A percentile compares a stretch with the other conserved stretches of the same genome.
phyloP scores from a whole-genome alignment of 176 grass and related monocot species.

The Areca catechu region DNA sequence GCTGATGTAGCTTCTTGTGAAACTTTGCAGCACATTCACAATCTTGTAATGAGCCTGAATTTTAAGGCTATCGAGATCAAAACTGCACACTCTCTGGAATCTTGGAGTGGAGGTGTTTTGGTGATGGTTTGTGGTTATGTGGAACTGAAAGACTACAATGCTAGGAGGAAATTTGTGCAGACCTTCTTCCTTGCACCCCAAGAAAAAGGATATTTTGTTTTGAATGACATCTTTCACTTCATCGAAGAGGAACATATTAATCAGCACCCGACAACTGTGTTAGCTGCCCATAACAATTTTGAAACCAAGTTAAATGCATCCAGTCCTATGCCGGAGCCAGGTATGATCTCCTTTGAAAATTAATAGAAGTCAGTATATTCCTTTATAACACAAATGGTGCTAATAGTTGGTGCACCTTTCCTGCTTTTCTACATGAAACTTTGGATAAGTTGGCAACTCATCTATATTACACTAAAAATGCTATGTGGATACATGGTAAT shows the following conservation, averaged over 20 bases:
- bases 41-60: slow-evolving; percentile 58
- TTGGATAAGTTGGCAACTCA: too few species aligned
- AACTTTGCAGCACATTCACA: slow-evolving; percentile 63
- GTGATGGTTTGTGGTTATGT: slow-evolving; percentile 79
- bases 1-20: background rate
- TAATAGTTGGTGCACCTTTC: background rate
- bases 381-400: slow-evolving; percentile 1
- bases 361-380: too few species aligned
- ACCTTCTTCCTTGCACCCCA: slow-evolving; percentile 87
- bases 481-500: too few species aligned
- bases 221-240: slow-evolving; percentile 77
- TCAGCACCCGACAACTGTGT: slow-evolving; percentile 21
- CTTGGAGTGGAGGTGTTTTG: slow-evolving; percentile 38
- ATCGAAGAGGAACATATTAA: slow-evolving; percentile 64
- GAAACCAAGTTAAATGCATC: slow-evolving; percentile 23
- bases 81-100: slow-evolving; percentile 70
- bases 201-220: slow-evolving; percentile 60
- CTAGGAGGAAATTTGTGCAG: slow-evolving; percentile 67
- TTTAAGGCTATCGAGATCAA: slow-evolving; percentile 71
- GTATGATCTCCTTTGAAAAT: background rate
- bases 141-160: slow-evolving; percentile 42
- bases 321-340: slow-evolving; percentile 36
- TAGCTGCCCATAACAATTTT: slow-evolving; percentile 16
- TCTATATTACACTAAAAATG: too few species aligned
- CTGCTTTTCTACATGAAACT: too few species aligned